A percentile compares a stretch with the other conserved stretches of the same genome.
phyloP scores from a whole-genome alignment of 345 rosid species.

The Sisymbrium altissimum region DNA sequence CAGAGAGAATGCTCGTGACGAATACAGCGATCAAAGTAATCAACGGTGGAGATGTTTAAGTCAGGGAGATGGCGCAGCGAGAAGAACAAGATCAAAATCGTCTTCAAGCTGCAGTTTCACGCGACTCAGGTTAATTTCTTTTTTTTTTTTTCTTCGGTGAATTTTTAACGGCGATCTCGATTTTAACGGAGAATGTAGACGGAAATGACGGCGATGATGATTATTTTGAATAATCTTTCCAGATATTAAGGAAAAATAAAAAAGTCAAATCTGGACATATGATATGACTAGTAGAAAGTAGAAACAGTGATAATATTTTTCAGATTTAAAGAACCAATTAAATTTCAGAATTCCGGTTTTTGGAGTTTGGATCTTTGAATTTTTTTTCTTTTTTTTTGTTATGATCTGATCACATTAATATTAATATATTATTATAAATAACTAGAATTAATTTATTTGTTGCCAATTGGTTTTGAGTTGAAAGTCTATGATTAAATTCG shows the following conservation, averaged over 20 bases:
- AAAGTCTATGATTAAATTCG: no score
- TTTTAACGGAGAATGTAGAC: not conserved
- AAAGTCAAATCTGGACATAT: slow-evolving; percentile 24
- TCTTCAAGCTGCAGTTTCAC: slow-evolving; percentile 83
- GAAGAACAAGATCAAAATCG: slow-evolving; percentile 77
- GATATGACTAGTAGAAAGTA: not conserved
- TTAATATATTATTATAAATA: no score
- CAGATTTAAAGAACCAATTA: not conserved
- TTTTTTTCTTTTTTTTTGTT: not conserved
- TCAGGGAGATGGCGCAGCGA: slow-evolving; percentile 79
- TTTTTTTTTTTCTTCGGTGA: no score
- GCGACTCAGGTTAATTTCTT: slow-evolving; percentile 69
- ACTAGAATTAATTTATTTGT: no score
- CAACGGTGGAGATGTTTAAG: slow-evolving; percentile 64
- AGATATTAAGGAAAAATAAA: not conserved
- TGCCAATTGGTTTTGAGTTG: no score
- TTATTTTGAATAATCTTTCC: not conserved
- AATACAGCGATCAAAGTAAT: slow-evolving; percentile 3
- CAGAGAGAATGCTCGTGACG: slow-evolving; percentile 15
- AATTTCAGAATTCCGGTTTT: slow-evolving; percentile 2
- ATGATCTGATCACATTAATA: no score
- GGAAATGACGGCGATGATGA: not conserved
- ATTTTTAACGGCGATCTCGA: no score
- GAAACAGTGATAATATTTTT: not conserved
- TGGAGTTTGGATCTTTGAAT: not conserved